These are phyloP conservation scores for Cucumis melo DNA, from an alignment of 306 rosid species.

Conservation along the genomic window DNA sequence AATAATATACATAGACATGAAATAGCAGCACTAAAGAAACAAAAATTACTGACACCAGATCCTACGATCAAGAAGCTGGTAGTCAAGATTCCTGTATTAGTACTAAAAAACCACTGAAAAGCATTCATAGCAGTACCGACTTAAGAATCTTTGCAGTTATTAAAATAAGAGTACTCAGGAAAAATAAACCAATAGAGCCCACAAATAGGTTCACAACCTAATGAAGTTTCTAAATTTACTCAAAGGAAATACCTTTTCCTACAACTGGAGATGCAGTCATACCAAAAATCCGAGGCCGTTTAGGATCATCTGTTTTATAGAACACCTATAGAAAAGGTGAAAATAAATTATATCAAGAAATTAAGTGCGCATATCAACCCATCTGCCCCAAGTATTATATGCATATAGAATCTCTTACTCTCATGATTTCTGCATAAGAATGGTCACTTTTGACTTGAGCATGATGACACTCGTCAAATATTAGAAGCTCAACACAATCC, in stretches of 20 bases:
- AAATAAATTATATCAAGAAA: slow-evolving; percentile 12
- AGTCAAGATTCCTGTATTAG: background rate
- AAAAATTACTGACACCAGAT: background rate
- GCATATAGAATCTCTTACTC: slow-evolving; percentile 36
- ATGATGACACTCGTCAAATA: slow-evolving; percentile 96
- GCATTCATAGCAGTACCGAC: background rate
- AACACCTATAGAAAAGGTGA: slow-evolving; percentile 31
- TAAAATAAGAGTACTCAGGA: background rate
- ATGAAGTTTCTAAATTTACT: background rate
- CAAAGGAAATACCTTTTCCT: slow-evolving; percentile 57
- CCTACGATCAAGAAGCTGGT: background rate
- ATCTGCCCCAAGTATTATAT: background rate
- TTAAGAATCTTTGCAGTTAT: background rate
- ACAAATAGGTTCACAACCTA: background rate
- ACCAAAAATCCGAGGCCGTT: slow-evolving; percentile 85
- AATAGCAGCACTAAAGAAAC: background rate
- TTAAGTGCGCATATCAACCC: background rate
- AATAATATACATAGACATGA: background rate
- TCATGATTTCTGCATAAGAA: slow-evolving; percentile 83
- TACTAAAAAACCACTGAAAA: background rate
- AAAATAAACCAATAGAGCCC: background rate
- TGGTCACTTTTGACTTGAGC: slow-evolving; percentile 85
- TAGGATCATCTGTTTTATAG: slow-evolving; percentile 26
- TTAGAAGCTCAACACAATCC: slow-evolving; percentile 71
- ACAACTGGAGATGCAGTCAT: slow-evolving; percentile 98